Conservation (phyloP, 306 rosid species). For the Arachis stenosperma region DNA sequence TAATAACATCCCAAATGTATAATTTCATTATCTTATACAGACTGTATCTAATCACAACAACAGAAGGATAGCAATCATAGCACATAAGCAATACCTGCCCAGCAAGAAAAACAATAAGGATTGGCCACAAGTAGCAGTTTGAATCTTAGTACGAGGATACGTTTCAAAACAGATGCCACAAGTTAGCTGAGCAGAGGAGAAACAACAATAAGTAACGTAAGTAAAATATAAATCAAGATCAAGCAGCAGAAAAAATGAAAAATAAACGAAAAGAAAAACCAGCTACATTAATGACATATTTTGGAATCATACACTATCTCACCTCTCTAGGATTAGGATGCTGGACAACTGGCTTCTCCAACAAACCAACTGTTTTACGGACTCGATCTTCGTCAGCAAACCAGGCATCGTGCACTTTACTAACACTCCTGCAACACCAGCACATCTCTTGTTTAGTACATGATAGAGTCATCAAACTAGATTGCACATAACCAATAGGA, state of each 20-base stretch:
- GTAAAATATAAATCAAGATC: conserved; percentile 5
- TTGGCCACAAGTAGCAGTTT: conserved; percentile 67
- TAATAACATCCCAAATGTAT: not conserved
- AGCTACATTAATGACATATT: conserved; percentile 10
- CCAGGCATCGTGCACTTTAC: conserved; percentile 77
- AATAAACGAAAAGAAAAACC: not conserved
- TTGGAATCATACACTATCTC: conserved; percentile 25
- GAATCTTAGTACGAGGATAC: conserved; percentile 43
- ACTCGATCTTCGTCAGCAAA: conserved; percentile 71
- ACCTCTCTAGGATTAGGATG: conserved; percentile 46
- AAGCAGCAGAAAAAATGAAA: not conserved
- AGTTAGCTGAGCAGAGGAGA: conserved; percentile 45
- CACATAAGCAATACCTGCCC: conserved; percentile 51
- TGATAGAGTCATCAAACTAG: not conserved
- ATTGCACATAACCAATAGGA: conserved; percentile 5
- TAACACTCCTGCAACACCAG: conserved; percentile 57
- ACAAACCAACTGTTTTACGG: conserved; percentile 65
- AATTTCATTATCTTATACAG: not conserved
- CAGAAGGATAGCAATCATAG: not conserved
- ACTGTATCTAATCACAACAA: conserved; percentile 4
- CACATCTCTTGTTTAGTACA: conserved; percentile 20
- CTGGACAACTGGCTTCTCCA: conserved; percentile 50
- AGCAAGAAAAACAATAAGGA: conserved; percentile 69
- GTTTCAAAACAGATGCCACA: conserved; percentile 79
- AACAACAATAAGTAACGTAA: conserved; percentile 4